Conservation (phyloP, 192 early-diverging fungal genomes). For the Backusella morwellensis region DNA sequence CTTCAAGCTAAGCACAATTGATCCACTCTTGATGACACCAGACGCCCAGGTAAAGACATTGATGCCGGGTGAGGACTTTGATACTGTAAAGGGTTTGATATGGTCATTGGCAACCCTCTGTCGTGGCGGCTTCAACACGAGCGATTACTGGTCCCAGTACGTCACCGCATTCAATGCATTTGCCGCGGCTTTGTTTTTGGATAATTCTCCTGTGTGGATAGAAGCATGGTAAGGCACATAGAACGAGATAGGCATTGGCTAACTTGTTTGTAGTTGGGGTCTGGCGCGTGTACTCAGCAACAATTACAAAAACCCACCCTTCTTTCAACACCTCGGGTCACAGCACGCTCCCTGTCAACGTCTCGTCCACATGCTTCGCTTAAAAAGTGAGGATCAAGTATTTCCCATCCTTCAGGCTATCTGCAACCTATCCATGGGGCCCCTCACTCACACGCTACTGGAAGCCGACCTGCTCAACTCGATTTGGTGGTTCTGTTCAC, state of each 20-base stretch:
- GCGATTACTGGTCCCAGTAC: not conserved
- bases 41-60: not conserved
- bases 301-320: conserved; percentile 8
- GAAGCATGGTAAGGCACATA: conserved; percentile 23
- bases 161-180: conserved; percentile 16
- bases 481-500: not conserved
- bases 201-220: conserved; percentile 8
- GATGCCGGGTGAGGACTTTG: not conserved
- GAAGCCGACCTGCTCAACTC: not conserved
- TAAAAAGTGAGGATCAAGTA: not conserved
- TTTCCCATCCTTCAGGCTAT: conserved; percentile 19
- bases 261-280: conserved; percentile 19
- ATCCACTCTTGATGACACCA: not conserved
- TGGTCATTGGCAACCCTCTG: conserved; percentile 33
- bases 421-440: conserved; percentile 18
- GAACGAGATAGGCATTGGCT: not conserved
- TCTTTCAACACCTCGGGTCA: not conserved
- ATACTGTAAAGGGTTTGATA: conserved; percentile 7
- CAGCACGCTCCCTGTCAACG: not conserved
- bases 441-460: not conserved
- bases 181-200: not conserved
- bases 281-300: conserved; percentile 26
- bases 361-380: not conserved
- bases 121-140: conserved; percentile 20
- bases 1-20: not conserved